Base-by-base conservation (phyloP, 1,284 basidiomycete species). In the Pseudozyma hubeiensis region DNA sequence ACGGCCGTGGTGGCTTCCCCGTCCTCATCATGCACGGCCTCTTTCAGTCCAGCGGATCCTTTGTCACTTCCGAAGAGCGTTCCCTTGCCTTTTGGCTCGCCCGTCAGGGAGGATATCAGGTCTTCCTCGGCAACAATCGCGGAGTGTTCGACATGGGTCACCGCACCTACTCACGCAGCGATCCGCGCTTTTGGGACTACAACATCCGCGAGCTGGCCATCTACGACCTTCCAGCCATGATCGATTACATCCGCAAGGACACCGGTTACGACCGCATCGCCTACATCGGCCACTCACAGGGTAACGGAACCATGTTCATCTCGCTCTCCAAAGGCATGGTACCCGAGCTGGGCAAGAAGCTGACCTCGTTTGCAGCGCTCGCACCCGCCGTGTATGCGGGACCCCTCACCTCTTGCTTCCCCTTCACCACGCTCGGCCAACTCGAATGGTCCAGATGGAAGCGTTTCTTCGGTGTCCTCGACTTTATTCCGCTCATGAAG, bases 141-240 rank as follows among this genome's bases (percentile, higher is more conserved):
- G 88, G 88, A 29, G 87, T 89, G 2, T 90, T 89, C 73, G 87
- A 88, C 65, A 89, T 89, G 88, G 89, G 89, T 8, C 89, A 90
- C 76, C 79, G 86, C 17, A 85, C 79, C 44, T 86, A 87, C 62
- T 84, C 81, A 19, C 80, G 88, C 24, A 84, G 83, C 55, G 88
- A 89, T 75, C 89, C 89, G 9, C 83, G 88, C 4, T 89, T 90
- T 78, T 90, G 89, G 89, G 88, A 90, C 81, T 90, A 88, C 87
- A 89, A 89, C 46, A 89, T 90, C 61, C 85, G 88, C 10, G 89
- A 90, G 65, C 81, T 89, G 29, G 89, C 89, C 5, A 86, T 88
- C 83, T 89, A 89, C 80, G 89, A 90, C 77, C 78, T 90, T 14
- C 89, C 89, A 0, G 89, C 89, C 0, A 75, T 90, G 65, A 87